These are phyloP conservation scores for Euphrasia arctica DNA, from an alignment of 305 asterid species.

Conservation along the genomic window DNA sequence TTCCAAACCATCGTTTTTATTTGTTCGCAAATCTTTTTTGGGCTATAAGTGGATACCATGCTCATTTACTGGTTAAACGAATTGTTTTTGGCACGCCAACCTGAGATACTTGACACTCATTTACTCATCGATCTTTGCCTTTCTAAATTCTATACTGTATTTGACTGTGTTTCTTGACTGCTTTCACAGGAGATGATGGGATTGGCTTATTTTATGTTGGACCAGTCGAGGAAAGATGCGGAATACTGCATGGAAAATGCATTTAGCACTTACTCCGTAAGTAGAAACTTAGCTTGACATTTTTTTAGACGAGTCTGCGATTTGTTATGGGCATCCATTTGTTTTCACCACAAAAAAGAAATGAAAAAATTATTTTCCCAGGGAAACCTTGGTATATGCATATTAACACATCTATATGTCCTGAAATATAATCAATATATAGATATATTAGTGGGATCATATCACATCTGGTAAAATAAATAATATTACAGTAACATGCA, in stretches of 20 bases:
- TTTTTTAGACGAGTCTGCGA: constrained; percentile 18
- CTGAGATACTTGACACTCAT: constrained; percentile 20
- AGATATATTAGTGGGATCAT: constrained; percentile 9
- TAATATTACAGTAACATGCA: neutral
- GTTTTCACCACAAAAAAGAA: constrained; percentile 2
- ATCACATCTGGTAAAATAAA: constrained; percentile 1
- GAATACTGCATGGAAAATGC: constrained; percentile 99
- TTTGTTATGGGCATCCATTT: constrained; percentile 4
- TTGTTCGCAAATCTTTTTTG: constrained; percentile 16
- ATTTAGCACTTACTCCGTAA: constrained; percentile 75
- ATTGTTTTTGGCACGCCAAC: constrained; percentile 16
- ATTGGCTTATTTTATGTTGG: constrained; percentile 87
- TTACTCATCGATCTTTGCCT: constrained; percentile 5
- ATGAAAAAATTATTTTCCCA: neutral
- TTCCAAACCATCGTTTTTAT: constrained; percentile 20
- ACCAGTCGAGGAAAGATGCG: constrained; percentile 89
- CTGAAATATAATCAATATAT: constrained; percentile 11
- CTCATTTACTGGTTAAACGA: neutral
- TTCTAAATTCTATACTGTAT: constrained; percentile 14
- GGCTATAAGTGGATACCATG: constrained; percentile 9
- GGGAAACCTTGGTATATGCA: constrained; percentile 18
- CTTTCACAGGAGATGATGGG: constrained; percentile 94
- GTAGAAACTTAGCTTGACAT: constrained; percentile 27
- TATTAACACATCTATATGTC: constrained; percentile 9
- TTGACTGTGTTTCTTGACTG: constrained; percentile 25